phyloP scores from a whole-genome alignment of 2,329 filamentous ascomycete genomes.

The Grosmannia serpens region DNA sequence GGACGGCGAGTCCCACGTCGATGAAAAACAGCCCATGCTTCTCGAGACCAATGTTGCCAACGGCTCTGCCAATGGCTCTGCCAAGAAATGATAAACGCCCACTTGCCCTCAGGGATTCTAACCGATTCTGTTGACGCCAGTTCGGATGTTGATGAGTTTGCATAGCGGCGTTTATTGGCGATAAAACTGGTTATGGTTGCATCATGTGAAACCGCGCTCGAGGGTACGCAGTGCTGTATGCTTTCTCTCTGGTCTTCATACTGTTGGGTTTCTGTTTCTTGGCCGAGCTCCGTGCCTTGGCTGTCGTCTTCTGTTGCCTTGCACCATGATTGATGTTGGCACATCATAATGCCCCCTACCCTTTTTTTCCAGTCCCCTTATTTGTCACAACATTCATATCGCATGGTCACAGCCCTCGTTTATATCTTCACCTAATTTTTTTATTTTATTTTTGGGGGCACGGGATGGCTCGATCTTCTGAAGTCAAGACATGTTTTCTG shows the following conservation, averaged over 20 bases:
- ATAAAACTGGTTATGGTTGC: not conserved
- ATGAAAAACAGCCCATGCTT: slow-evolving; percentile 17
- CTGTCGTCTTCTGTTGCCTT: not conserved
- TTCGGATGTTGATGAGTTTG: not conserved
- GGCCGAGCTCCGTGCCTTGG: not conserved
- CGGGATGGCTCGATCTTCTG: not conserved
- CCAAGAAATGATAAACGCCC: slow-evolving; percentile 9
- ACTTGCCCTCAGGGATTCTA: not conserved
- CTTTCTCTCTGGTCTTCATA: not conserved
- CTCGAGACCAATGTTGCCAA: not conserved
- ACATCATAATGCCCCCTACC: not conserved
- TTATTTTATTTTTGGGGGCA: not conserved
- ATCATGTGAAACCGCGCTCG: not conserved
- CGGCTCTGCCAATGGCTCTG: not conserved
- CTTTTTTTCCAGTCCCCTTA: not conserved
- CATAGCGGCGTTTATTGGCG: slow-evolving; percentile 9
- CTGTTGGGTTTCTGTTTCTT: not conserved
- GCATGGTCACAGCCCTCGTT: slow-evolving; percentile 1
- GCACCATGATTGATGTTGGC: not conserved
- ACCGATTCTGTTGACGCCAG: not conserved
- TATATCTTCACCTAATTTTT: not conserved
- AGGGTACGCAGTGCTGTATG: not conserved
- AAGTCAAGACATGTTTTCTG: not conserved
- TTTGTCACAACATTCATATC: not conserved
- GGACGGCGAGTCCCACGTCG: not conserved